Percentiles rank a stretch among this genome's conserved stretches.
Evolutionary conservation across 352 stramenopile species (phyloP).

Genomic region (Phytopythium helicoides): DNA sequence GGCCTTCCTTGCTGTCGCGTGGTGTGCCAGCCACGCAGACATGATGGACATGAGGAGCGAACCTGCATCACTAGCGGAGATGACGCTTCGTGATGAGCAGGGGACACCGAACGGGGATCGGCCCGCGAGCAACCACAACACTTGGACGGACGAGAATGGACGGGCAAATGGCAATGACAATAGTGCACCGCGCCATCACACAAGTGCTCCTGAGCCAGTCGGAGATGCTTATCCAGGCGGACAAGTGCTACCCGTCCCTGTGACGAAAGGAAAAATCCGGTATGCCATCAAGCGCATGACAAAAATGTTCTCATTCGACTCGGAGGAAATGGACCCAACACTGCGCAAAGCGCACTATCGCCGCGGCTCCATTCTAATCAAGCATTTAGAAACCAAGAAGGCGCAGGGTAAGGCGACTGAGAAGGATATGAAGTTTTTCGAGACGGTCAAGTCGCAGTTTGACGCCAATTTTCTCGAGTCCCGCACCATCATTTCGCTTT

Average conservation of each 20-base stretch:
- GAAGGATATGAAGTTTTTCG: conserved; percentile 81
- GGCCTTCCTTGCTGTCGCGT: neutral
- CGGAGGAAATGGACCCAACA: conserved; percentile 34
- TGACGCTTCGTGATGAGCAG: neutral
- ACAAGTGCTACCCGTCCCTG: conserved; percentile 9
- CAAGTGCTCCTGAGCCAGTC: conserved; percentile 2
- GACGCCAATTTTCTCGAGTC: conserved; percentile 74
- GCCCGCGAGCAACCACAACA: conserved; percentile 2
- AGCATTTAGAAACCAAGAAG: conserved; percentile 68
- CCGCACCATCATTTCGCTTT: conserved; percentile 72
- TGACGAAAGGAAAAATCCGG: conserved; percentile 3
- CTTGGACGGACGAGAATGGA: conserved; percentile 2
- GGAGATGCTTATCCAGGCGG: too few species aligned
- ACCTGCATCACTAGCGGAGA: conserved; percentile 7
- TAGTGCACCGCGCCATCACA: neutral
- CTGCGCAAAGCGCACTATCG: conserved; percentile 56
- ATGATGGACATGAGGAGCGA: conserved; percentile 50
- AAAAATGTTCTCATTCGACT: conserved; percentile 35
- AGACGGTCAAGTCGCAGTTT: conserved; percentile 70
- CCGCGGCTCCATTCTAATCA: conserved; percentile 67
- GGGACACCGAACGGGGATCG: neutral
- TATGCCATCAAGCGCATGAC: conserved; percentile 33
- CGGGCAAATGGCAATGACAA: too few species aligned
- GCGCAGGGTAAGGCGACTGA: conserved; percentile 52
- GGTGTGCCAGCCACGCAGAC: conserved; percentile 1